Conservation (phyloP, 768 basidiomycete genomes). For the Pholiota microspora region DNA sequence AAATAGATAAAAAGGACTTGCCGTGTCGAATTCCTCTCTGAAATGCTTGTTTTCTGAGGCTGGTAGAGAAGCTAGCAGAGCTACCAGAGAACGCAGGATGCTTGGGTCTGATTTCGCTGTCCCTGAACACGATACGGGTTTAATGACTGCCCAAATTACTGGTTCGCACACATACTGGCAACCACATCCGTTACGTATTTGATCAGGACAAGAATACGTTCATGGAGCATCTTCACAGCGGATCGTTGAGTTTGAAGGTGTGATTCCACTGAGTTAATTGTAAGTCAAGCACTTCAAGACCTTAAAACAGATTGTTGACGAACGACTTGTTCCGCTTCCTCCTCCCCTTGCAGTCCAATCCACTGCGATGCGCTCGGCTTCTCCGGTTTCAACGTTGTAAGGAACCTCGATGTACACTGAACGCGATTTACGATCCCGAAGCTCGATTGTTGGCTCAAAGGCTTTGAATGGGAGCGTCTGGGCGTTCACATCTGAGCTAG, state of each 20-base stretch:
- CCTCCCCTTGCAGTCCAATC: constrained; percentile 92
- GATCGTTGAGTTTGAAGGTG: constrained; percentile 90
- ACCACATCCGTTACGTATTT: constrained; percentile 80
- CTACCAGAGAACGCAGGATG: constrained; percentile 79
- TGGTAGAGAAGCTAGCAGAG: constrained; percentile 85
- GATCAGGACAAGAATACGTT: constrained; percentile 83
- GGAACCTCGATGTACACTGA: constrained; percentile 82
- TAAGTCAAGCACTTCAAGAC: constrained; percentile 1
- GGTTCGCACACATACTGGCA: constrained; percentile 48
- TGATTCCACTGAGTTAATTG: constrained; percentile 66
- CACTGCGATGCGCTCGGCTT: constrained; percentile 97
- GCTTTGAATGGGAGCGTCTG: constrained; percentile 87
- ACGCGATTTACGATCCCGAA: constrained; percentile 72
- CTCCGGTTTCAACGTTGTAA: constrained; percentile 93
- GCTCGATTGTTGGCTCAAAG: constrained; percentile 90
- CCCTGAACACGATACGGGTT: constrained; percentile 38
- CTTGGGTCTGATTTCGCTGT: constrained; percentile 75
- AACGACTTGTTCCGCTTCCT: constrained; percentile 77
- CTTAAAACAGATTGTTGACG: constrained; percentile 28
- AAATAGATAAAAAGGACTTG: constrained; percentile 31
- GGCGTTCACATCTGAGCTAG: constrained; percentile 51
- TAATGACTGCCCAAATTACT: constrained; percentile 1
- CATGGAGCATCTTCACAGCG: constrained; percentile 95
- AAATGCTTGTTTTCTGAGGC: constrained; percentile 83
- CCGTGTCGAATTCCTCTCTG: constrained; percentile 86